Base-by-base conservation (phyloP, 768 basidiomycete genomes). In the Boletus tomentosulus region DNA sequence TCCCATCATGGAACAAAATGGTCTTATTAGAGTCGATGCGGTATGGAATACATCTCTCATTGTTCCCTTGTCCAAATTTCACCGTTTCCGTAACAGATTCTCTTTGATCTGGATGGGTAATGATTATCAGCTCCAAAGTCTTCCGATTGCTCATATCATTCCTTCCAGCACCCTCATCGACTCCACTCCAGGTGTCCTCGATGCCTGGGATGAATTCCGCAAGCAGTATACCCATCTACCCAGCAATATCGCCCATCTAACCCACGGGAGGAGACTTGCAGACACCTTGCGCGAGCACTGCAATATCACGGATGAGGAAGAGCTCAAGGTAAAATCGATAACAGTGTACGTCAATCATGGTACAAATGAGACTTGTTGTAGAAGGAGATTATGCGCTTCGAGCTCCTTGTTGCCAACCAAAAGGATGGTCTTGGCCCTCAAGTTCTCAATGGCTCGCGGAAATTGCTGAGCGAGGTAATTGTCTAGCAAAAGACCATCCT, bases 121-220 rank as follows among this genome's bases (percentile, higher is more conserved):
- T 73, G 62, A 45, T 25, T 3, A 25, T 50, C 50, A 19, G 4
- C 42, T 48, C 3, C 38, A 13, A 42, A 30, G 7, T 8, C 30
- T 28, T 28, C 46, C 37, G 25, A 33, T 22, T 5, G 24, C 42
- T 60, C 24, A 68, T 24, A 52, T 53, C 44, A 22, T 53, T 8
- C 31, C 38, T 45, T 31, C 12, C 62, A 88, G 86, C 39, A 89
- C 86, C 6, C 77, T 87, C 54, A 81, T 87, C 63, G 89, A 92
- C 71, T 91, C 89, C 3, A 92, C 90, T 5, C 88, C 88, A 1
- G 92, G 90, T 4, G 86, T 92, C n/a, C 58, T 83, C 48, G 78
- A 78, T 55, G 86, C 89, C 8, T 94, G 92, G 92, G 73, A 80
- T 47, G 80, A 73, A 43, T 93, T 90, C 65, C 76, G 78, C 38